These are phyloP conservation scores for Colletotrichum sp. DNA, from an alignment of 2,329 filamentous ascomycete species.

Conservation along the genomic window DNA sequence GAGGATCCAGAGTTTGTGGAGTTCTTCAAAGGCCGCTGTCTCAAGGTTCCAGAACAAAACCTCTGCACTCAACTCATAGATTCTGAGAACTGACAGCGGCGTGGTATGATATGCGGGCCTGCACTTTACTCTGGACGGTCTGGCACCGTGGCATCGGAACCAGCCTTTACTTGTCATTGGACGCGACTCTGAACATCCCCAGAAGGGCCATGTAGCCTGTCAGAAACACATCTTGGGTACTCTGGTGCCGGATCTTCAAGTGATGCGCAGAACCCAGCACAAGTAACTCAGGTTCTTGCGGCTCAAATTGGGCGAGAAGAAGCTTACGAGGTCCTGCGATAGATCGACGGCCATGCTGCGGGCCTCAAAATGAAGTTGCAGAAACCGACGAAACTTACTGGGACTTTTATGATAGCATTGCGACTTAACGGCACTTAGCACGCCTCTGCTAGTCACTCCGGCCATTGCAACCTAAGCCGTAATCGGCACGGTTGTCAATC, in stretches of 20 bases:
- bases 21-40: not conserved
- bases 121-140: not conserved
- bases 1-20: not conserved
- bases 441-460: not conserved
- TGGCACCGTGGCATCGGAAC: not conserved
- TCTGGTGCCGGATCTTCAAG: not conserved
- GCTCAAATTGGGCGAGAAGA: not conserved
- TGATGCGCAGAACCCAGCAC: not conserved
- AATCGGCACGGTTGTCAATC: not conserved
- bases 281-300: not conserved
- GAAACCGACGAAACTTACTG: not conserved
- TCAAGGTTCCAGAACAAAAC: not conserved
- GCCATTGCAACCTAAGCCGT: not conserved
- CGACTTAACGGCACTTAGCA: not conserved
- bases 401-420: not conserved
- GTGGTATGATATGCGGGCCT: not conserved
- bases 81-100: slow-evolving; percentile 15
- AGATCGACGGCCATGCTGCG: not conserved
- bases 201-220: not conserved
- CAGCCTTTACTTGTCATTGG: not conserved
- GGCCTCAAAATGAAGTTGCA: not conserved
- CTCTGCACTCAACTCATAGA: not conserved
- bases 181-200: not conserved
- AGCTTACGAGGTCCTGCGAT: not conserved
- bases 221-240: not conserved